Base-by-base conservation (phyloP, 352 stramenopile species). In the Pythium dissotocum region DNA sequence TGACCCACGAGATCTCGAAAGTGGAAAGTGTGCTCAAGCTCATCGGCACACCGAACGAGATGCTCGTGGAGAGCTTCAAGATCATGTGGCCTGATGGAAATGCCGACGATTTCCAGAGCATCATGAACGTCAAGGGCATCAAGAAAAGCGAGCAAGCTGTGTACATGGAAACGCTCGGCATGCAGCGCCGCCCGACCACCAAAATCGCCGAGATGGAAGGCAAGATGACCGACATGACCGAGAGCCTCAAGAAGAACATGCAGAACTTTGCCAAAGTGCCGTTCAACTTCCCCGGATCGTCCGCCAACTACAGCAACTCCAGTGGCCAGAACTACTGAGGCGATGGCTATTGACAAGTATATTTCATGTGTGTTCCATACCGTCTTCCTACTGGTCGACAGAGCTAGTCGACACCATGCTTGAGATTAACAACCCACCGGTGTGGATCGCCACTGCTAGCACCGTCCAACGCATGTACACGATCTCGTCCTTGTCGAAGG, bases 21-120 rank as follows among this genome's bases (percentile, higher is more conserved):
- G 92, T 99, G 58, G 98, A 99, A 77, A 98, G 91, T 51, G 88
- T 99, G 58, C 83, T 99, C 28, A 99, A 99, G 77, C 89, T 99
- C 35, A 96, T 99, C 36, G 97, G 96, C 42, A 99, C 97, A 57
- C 97, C 97, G 13, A 91, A 91, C 30, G 91, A 98, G 44, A 93
- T 98, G 79, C 81, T 99, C 16, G 90, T 98, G 48, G 96, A 99
- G 65, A 98, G 97, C 61, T 99, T 99, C 78, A 97, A 96, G 72
- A 95, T 97, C 71, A 98, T 99, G 85, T 98, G 93, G 94, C 91
- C 93, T 21, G 87, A 97, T 28, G 92, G 94, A 59, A 95, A 89
- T n/a, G 89, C 88, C 4, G 77, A 91, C 21, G 96, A 99, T 64
- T 93, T 98, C 52, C 91, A 98, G 74, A 92, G 78, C 33, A 97